Evolutionary conservation across 2,329 filamentous ascomycete genomes (phyloP).

Genomic region (Venturia aucupariae): DNA sequence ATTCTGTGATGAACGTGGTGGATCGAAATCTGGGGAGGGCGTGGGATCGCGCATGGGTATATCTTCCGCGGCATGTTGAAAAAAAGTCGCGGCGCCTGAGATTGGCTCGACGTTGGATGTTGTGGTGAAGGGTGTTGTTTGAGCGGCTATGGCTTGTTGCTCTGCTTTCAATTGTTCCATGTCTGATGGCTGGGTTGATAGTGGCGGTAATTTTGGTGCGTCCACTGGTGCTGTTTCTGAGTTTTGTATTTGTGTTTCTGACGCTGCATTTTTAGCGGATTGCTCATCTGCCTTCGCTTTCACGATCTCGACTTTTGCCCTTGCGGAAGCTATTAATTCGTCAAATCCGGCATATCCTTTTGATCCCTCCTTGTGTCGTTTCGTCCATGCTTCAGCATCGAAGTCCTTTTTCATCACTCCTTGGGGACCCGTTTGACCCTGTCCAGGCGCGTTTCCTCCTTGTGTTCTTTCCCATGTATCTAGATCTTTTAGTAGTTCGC

Average conservation of each 20-base stretch:
- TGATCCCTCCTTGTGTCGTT: slow-evolving; percentile 47
- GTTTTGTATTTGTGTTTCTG: not conserved
- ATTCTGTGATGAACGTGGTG: not conserved
- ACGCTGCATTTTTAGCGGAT: slow-evolving; percentile 5
- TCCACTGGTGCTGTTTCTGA: not conserved
- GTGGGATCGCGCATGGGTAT: not conserved
- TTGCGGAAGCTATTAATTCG: slow-evolving; percentile 68
- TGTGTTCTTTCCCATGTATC: slow-evolving; percentile 81
- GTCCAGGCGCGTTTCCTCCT: slow-evolving; percentile 48
- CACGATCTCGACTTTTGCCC: slow-evolving; percentile 42
- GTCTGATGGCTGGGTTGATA: not conserved
- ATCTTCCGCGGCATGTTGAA: slow-evolving; percentile 16
- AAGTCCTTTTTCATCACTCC: slow-evolving; percentile 79
- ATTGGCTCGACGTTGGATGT: not conserved
- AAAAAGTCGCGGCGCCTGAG: not conserved
- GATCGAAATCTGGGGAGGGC: not conserved
- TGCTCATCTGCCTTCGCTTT: slow-evolving; percentile 20
- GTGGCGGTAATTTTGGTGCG: not conserved
- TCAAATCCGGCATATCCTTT: slow-evolving; percentile 53
- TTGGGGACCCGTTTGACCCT: slow-evolving; percentile 27
- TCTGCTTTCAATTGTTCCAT: not conserved
- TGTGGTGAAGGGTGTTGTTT: not conserved
- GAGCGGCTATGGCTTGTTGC: slow-evolving; percentile 3
- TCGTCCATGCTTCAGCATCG: slow-evolving; percentile 66
- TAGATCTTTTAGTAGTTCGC: slow-evolving; percentile 67